Evolutionary conservation across 305 asterid species (phyloP).

Genomic region (Fraxinus greggii): DNA sequence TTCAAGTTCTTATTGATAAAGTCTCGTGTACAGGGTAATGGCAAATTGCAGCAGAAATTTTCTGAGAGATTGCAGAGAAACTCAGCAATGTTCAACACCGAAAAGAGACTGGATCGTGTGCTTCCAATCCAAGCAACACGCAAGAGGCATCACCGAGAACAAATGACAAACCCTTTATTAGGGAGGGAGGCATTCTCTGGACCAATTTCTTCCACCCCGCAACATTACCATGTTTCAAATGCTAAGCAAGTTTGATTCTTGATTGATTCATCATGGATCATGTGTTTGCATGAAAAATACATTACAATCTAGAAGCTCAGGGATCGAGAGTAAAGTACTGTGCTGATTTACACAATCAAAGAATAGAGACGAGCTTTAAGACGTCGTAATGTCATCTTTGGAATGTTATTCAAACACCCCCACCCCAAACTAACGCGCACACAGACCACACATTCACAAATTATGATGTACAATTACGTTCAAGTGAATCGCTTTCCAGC

Average conservation of each 20-base stretch:
- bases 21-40: neutral
- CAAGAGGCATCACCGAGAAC: constrained; percentile 3
- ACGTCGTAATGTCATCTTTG: neutral
- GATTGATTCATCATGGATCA: neutral
- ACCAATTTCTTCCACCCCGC: neutral
- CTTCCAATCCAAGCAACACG: neutral
- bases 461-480: neutral
- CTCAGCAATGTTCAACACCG: neutral
- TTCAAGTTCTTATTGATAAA: neutral
- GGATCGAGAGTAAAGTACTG: neutral
- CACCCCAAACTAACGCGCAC: too few species aligned
- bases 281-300: neutral
- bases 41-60: neutral
- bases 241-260: neutral
- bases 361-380: neutral
- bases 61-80: neutral
- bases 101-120: neutral
- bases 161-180: neutral
- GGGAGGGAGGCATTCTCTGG: constrained; percentile 9
- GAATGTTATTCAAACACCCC: neutral
- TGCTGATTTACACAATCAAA: neutral
- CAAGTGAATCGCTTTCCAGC: neutral
- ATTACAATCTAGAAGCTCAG: neutral
- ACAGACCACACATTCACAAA: neutral
- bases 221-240: neutral